Evolutionary conservation across 2,329 filamentous ascomycete genomes (phyloP).

Genomic region (Penicillium expansum): DNA sequence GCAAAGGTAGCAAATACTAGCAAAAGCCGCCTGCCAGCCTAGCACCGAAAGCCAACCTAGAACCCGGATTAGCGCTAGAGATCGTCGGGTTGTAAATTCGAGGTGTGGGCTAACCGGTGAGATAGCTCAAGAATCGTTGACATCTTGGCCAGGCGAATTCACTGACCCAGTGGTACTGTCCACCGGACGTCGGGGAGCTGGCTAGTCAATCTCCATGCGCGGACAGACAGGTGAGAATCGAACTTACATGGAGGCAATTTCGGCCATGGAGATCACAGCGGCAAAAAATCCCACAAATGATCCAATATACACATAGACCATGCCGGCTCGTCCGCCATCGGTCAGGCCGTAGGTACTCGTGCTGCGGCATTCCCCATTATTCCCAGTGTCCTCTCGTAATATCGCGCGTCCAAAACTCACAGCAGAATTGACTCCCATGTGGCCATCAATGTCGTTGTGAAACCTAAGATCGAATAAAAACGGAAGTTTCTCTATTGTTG

Average conservation of each 20-base stretch:
- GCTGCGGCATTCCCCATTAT: constrained; percentile 14
- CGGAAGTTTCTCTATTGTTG: constrained; percentile 38
- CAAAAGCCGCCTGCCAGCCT: constrained; percentile 39
- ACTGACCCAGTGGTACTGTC: constrained; percentile 44
- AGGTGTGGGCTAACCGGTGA: constrained; percentile 28
- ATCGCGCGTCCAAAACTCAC: constrained; percentile 23
- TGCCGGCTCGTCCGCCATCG: constrained; percentile 37
- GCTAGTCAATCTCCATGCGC: constrained; percentile 1
- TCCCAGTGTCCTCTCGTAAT: background rate
- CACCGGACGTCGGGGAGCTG: constrained; percentile 39
- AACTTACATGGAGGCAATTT: constrained; percentile 40
- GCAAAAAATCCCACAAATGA: constrained; percentile 39
- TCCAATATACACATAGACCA: constrained; percentile 39
- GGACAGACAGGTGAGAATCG: background rate
- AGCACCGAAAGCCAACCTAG: constrained; percentile 39
- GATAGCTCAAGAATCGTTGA: constrained; percentile 37
- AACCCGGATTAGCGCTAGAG: background rate
- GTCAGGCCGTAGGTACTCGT: constrained; percentile 29
- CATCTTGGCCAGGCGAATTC: constrained; percentile 37
- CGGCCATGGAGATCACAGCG: constrained; percentile 40
- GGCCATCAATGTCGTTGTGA: constrained; percentile 41
- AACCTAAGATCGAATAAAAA: constrained; percentile 41
- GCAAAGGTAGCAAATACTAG: constrained; percentile 34
- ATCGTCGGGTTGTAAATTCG: background rate
- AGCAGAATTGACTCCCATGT: constrained; percentile 43